Conservation (phyloP, 352 stramenopile species). For the Globisporangium radiosum region DNA sequence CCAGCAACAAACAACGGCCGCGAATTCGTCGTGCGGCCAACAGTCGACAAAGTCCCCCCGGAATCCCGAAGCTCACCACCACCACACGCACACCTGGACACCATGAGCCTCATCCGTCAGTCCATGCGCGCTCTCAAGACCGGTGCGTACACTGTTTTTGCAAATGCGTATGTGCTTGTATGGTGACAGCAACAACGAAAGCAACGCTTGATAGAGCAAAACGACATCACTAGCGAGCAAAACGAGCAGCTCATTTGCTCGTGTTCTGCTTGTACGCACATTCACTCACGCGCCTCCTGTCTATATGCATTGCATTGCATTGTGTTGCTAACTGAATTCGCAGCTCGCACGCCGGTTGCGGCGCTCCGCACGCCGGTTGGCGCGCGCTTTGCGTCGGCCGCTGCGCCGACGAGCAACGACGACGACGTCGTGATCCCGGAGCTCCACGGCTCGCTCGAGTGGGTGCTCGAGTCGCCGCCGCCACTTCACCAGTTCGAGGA, state of each 20-base stretch:
- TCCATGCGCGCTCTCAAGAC: conserved; percentile 75
- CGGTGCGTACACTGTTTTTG: conserved; percentile 33
- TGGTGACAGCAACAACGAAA: neutral
- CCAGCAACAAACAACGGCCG: neutral
- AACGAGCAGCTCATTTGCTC: too few relatives aligned
- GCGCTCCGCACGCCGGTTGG: conserved; percentile 32
- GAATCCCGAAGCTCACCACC: conserved; percentile 12
- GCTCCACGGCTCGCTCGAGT: conserved; percentile 80
- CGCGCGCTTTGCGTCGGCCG: conserved; percentile 51
- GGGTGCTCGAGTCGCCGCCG: conserved; percentile 74
- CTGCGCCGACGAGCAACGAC: conserved; percentile 48
- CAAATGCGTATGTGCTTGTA: neutral
- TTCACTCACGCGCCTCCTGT: neutral
- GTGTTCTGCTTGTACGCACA: neutral
- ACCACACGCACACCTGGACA: conserved; percentile 1
- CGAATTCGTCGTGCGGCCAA: neutral
- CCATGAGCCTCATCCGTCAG: conserved; percentile 79
- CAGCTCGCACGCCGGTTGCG: conserved; percentile 48
- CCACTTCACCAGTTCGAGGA: conserved; percentile 89
- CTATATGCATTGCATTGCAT: neutral
- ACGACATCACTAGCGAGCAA: too few relatives aligned
- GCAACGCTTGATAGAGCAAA: too few relatives aligned
- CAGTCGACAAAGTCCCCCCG: conserved; percentile 30
- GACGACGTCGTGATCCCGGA: conserved; percentile 78
- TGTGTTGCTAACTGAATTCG: conserved; percentile 2